Evolutionary conservation across 495 filamentous ascomycete genomes (phyloP).

Genomic region (Rusavskia elegans): DNA sequence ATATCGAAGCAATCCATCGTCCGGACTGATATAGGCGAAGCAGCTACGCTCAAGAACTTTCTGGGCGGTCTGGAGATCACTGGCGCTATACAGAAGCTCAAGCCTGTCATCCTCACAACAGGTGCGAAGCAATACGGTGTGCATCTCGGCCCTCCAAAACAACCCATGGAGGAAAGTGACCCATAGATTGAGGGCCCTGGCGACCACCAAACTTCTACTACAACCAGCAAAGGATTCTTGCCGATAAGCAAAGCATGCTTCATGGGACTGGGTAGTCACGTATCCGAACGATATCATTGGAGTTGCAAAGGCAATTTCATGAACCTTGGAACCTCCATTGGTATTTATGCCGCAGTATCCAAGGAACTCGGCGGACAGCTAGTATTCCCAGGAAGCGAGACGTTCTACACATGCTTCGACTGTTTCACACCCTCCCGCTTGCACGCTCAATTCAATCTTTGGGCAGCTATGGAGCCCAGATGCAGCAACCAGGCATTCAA

Average conservation of each 20-base stretch:
- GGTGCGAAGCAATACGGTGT: constrained; percentile 43
- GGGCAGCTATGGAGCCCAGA: constrained; percentile 28
- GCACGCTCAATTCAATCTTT: constrained; percentile 36
- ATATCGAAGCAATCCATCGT: no score
- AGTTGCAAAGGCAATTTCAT: constrained; percentile 33
- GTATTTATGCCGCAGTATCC: constrained; percentile 32
- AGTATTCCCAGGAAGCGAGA: constrained; percentile 12
- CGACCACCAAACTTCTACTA: constrained; percentile 24
- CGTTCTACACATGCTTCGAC: constrained; percentile 34
- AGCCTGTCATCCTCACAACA: constrained; percentile 35
- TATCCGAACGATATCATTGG: constrained; percentile 34
- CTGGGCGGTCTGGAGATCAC: constrained; percentile 20
- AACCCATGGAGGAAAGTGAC: constrained; percentile 31
- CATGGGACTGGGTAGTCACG: constrained; percentile 30
- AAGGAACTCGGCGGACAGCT: constrained; percentile 30
- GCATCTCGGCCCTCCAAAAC: constrained; percentile 29
- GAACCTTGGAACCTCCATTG: constrained; percentile 34
- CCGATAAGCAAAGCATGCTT: constrained; percentile 16
- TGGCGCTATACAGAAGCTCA: constrained; percentile 24
- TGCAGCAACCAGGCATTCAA: constrained; percentile 37
- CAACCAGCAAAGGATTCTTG: constrained; percentile 27
- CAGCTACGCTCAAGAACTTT: no score
- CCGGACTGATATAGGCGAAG: no score
- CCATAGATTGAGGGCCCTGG: constrained; percentile 19
- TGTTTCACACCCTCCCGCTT: constrained; percentile 32